Evolutionary conservation across 331 rosid species (phyloP).

Genomic region (Erythrophleum ivorense): DNA sequence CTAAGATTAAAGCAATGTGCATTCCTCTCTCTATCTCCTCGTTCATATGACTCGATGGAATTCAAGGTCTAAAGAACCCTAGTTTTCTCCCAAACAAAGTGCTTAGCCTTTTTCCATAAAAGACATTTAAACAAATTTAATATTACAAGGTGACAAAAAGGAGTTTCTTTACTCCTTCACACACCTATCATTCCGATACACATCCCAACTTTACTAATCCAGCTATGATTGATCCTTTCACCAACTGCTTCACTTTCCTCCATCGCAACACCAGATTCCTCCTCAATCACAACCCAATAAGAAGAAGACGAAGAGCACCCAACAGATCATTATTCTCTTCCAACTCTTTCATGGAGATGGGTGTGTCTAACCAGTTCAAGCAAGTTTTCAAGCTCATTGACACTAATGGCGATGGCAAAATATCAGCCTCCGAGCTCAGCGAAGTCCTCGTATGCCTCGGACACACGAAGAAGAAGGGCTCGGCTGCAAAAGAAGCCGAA

Average conservation of each 20-base stretch:
- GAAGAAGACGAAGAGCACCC: slow-evolving; percentile 14
- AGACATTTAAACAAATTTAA: no score
- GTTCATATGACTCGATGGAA: background rate
- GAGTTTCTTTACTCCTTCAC: background rate
- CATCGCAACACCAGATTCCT: slow-evolving; percentile 36
- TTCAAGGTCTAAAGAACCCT: background rate
- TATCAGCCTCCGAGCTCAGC: slow-evolving; percentile 61
- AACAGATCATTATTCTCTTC: slow-evolving; percentile 37
- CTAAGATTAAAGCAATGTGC: no score
- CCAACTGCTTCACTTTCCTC: slow-evolving; percentile 48
- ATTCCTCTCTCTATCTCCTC: no score
- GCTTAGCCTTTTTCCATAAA: slow-evolving; percentile 15
- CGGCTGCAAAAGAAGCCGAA: slow-evolving; percentile 63
- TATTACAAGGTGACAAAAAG: slow-evolving; percentile 28
- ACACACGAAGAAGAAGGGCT: slow-evolving; percentile 40
- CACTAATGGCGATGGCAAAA: slow-evolving; percentile 67
- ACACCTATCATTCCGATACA: background rate
- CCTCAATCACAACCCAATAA: slow-evolving; percentile 7
- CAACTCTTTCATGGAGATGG: slow-evolving; percentile 52
- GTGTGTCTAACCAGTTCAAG: slow-evolving; percentile 58
- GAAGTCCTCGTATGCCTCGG: slow-evolving; percentile 59
- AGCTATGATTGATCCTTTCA: slow-evolving; percentile 44
- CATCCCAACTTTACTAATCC: background rate
- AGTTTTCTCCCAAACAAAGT: slow-evolving; percentile 19
- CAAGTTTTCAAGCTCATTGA: slow-evolving; percentile 71